Percentiles rank a stretch among this genome's conserved stretches.
Evolutionary conservation across 306 rosid species (phyloP).

Genomic region (Medicago lupulina): DNA sequence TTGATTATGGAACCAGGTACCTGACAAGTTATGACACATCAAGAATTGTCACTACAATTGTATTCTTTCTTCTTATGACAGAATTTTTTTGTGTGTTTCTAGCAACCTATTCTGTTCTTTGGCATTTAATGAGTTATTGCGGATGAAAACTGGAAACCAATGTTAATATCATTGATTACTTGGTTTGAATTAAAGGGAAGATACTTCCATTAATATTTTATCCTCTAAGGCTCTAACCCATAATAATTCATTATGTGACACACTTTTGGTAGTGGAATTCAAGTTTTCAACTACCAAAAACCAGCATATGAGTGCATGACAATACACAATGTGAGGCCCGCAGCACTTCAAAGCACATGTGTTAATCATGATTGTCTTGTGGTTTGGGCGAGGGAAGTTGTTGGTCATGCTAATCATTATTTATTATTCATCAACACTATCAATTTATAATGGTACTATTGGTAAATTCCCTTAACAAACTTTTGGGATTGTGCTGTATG

Average conservation of each 20-base stretch:
- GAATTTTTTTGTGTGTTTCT: no score
- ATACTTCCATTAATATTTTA: not conserved
- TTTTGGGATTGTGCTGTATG: not conserved
- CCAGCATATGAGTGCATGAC: constrained; percentile 6
- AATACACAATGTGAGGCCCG: constrained; percentile 40
- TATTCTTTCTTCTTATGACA: no score
- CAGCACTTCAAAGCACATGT: constrained; percentile 5
- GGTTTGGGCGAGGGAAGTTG: not conserved
- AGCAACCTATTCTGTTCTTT: not conserved
- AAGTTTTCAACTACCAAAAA: constrained; percentile 36
- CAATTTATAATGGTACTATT: constrained; percentile 7
- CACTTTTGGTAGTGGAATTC: constrained; percentile 26
- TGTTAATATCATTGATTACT: not conserved
- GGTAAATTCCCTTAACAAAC: not conserved
- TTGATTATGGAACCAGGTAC: not conserved
- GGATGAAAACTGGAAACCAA: not conserved
- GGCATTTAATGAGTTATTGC: not conserved
- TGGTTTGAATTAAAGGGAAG: not conserved
- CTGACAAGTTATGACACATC: no score
- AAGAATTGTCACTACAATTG: no score
- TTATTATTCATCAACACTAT: no score
- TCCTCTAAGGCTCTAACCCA: not conserved
- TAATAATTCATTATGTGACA: constrained; percentile 18
- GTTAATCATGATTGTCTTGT: constrained; percentile 9
- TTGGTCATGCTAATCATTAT: not conserved